A percentile compares a stretch with the other conserved stretches of the same genome.
phyloP scores from a whole-genome alignment of 192 early-diverging fungal genomes.

The Physocladia obscura region DNA sequence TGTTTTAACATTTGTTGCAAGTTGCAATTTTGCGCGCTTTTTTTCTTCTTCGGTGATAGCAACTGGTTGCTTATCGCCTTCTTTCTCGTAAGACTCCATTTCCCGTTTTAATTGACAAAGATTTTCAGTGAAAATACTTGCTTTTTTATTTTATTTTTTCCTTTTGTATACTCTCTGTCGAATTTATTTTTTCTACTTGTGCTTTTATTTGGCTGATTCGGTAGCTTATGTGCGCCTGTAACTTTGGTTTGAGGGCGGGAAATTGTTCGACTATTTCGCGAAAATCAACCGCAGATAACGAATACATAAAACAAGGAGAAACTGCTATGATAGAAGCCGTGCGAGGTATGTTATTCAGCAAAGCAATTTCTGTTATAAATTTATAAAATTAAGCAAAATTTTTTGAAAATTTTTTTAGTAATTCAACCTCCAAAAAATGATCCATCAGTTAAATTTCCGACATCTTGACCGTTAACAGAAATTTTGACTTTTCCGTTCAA shows the following conservation, averaged over 20 bases:
- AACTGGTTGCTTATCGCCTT: background rate
- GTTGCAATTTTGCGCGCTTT: background rate
- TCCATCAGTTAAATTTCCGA: background rate
- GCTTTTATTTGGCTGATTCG: too few species aligned
- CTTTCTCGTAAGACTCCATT: too few species aligned
- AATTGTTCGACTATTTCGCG: background rate
- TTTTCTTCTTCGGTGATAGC: background rate
- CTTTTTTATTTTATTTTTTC: background rate
- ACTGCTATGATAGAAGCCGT: slow-evolving; percentile 1
- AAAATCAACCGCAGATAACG: background rate
- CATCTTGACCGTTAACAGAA: background rate
- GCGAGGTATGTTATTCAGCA: slow-evolving; percentile 10
- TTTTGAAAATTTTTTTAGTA: background rate
- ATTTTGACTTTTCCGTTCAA: background rate
- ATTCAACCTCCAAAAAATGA: slow-evolving; percentile 15
- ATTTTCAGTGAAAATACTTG: background rate
- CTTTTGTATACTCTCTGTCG: background rate
- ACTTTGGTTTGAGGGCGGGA: too few species aligned
- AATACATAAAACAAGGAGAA: background rate
- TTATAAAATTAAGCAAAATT: background rate
- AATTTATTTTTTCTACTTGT: background rate
- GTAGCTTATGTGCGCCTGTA: too few species aligned
- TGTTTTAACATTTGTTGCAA: background rate
- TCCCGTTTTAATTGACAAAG: too few species aligned
- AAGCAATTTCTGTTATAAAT: slow-evolving; percentile 2